Conservation (phyloP, 2,329 filamentous ascomycete genomes). For the Cucurbitaria berberidis region DNA sequence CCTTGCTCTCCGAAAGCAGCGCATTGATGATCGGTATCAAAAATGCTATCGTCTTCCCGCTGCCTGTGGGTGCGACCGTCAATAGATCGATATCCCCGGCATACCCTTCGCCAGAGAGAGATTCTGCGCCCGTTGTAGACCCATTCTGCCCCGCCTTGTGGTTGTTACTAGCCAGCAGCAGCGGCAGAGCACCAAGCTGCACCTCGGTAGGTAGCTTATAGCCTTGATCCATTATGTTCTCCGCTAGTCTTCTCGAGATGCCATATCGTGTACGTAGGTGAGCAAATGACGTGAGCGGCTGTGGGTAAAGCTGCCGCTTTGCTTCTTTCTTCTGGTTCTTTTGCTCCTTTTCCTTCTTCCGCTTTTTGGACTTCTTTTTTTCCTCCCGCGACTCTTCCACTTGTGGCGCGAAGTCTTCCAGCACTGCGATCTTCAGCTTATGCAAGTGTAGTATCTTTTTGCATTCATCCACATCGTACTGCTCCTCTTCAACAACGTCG, state of each 20-base stretch:
- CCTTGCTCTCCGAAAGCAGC: conserved; percentile 55
- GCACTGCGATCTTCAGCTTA: conserved; percentile 80
- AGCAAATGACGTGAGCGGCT: conserved; percentile 77
- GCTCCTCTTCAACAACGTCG: conserved; percentile 11
- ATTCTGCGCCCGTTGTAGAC: conserved; percentile 49
- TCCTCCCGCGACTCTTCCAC: conserved; percentile 58
- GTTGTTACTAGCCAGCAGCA: conserved; percentile 66
- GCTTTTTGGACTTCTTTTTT: conserved; percentile 60
- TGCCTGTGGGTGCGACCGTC: conserved; percentile 91
- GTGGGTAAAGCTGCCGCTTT: conserved; percentile 73
- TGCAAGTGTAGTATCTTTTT: conserved; percentile 77
- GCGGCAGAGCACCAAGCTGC: conserved; percentile 82
- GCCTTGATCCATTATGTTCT: conserved; percentile 83
- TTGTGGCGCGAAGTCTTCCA: conserved; percentile 57
- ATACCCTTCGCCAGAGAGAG: conserved; percentile 26
- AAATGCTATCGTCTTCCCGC: conserved; percentile 94
- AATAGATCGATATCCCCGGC: conserved; percentile 71
- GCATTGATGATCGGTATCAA: conserved; percentile 84
- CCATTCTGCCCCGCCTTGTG: background rate
- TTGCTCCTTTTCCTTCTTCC: conserved; percentile 47
- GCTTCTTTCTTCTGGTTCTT: conserved; percentile 55
- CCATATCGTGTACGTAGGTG: conserved; percentile 74
- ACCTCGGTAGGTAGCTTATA: conserved; percentile 92
- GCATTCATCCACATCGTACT: conserved; percentile 72
- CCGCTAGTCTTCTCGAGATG: conserved; percentile 74